phyloP scores from a whole-genome alignment of 1,284 basidiomycete genomes.

The Cryptococcus sp. region DNA sequence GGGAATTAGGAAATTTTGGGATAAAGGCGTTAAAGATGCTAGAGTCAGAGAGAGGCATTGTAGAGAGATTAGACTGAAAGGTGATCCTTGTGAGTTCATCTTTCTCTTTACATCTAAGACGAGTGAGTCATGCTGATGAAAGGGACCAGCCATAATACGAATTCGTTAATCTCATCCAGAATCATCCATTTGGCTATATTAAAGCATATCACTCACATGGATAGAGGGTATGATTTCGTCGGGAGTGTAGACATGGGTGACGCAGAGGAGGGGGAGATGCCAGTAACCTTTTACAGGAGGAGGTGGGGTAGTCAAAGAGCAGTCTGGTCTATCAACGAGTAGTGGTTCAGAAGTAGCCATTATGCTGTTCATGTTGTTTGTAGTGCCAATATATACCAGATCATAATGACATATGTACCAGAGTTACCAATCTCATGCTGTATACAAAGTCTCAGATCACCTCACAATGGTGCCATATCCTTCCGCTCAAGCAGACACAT shows the following conservation, averaged over 20 bases:
- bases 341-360: neutral
- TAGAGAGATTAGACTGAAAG: slow-evolving; percentile 38
- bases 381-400: too few species aligned
- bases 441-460: neutral
- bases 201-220: slow-evolving; percentile 30
- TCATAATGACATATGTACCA: too few species aligned
- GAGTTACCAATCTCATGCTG: too few species aligned
- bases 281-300: slow-evolving; percentile 35
- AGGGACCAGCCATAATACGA: slow-evolving; percentile 36
- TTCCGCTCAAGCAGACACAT: slow-evolving; percentile 59
- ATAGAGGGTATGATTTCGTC: slow-evolving; percentile 35
- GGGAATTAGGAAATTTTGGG: slow-evolving; percentile 40
- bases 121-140: neutral
- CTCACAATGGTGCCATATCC: too few species aligned
- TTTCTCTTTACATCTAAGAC: too few species aligned
- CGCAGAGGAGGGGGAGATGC: slow-evolving; percentile 40
- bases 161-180: slow-evolving; percentile 36
- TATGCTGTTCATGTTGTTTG: too few species aligned
- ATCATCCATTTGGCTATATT: slow-evolving; percentile 42
- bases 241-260: slow-evolving; percentile 39
- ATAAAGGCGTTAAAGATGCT: slow-evolving; percentile 39
- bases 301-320: slow-evolving; percentile 11
- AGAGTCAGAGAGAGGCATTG: slow-evolving; percentile 40
- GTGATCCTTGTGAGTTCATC: slow-evolving; percentile 36
- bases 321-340: neutral